Conservation (phyloP, 106 monocot species). For the Apostasia shenzhenica region DNA sequence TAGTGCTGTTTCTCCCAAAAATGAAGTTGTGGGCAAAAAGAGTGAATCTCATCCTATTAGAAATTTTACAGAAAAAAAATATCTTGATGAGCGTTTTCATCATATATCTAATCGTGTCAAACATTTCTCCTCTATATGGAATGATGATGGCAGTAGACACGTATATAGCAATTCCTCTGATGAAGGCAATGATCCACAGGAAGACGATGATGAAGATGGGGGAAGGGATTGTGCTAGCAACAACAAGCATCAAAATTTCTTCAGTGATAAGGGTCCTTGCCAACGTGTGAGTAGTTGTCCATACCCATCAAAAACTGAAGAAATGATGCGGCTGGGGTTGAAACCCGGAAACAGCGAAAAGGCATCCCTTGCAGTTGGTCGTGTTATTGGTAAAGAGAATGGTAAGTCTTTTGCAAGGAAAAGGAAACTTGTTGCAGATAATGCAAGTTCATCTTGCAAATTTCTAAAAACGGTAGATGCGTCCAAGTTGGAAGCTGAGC, state of each 20-base stretch:
- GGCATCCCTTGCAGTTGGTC: background rate
- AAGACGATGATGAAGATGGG: constrained; percentile 20
- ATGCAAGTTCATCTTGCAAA: constrained; percentile 13
- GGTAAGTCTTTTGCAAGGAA: constrained; percentile 34
- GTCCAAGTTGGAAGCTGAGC: constrained; percentile 4
- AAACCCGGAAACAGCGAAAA: constrained; percentile 23
- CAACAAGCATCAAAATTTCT: constrained; percentile 10
- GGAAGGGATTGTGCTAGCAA: background rate
- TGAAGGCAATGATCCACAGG: constrained; percentile 26
- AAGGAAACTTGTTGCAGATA: constrained; percentile 27
- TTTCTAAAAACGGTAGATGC: constrained; percentile 17
- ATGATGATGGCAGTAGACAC: constrained; percentile 43
- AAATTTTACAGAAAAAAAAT: constrained; percentile 32
- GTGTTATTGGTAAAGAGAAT: constrained; percentile 4
- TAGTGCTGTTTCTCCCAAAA: constrained; percentile 3
- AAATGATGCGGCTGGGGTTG: constrained; percentile 69
- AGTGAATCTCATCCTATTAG: constrained; percentile 8
- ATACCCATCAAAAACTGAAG: constrained; percentile 91
- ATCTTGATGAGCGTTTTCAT: constrained; percentile 50
- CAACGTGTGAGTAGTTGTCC: constrained; percentile 71
- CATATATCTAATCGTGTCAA: constrained; percentile 50
- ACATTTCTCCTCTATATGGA: constrained; percentile 42
- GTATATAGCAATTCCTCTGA: constrained; percentile 50
- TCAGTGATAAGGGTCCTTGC: constrained; percentile 17
- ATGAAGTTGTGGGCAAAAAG: constrained; percentile 1